Evolutionary conservation across 2,329 filamentous ascomycete species (phyloP), one percentile per base, ranked within the genome.

Genomic region (Myriangium duriaei): DNA sequence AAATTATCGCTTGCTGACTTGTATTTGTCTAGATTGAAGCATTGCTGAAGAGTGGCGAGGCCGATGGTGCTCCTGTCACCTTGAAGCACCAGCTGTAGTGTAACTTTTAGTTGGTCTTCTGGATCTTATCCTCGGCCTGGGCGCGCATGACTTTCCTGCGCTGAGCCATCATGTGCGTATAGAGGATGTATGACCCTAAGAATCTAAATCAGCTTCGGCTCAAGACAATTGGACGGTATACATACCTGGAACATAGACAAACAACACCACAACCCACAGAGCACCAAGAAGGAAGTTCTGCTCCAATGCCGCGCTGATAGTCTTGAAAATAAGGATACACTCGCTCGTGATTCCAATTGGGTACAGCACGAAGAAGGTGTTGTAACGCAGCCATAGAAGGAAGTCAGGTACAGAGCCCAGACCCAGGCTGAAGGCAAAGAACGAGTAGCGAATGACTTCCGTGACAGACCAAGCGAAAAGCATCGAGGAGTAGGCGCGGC

Each of bases 131-230:
- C 39, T 56, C 60, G 60, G 71, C 73, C 53, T 76, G 72, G 29
- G 69, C 72, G 39, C 74, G 72, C 65, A 85, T 66, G 38, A 88
- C 74, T 71, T 85, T 93, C 48, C 74, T 71, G 49, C 88, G 71
- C 70, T 98, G 91, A 44, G 71, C 69, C 69, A 96, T 83, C 91
- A 98, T 96, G 61, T 98, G 82, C 14, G 82, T 85, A 57, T 91
- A 96, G 41, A 96, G 63, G 40, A 92, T 72, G 52, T 91, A 93
- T 3, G 82, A 74, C 53, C 65, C 84, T 80, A 43, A 40, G 30
- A 39, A 16, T 49, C 48, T 16, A 39, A 55, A 42, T 53, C 45
- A 37, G 14, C 34, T 24, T 14, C 17, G 31, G 16, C 24, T 30
- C 33, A 31, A 16, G 11, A 19, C 3, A 16, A 10, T 29, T 4